A percentile compares a stretch with the other conserved stretches of the same genome.
phyloP scores from a whole-genome alignment of 306 rosid genomes.

The Lathyrus oleraceus region DNA sequence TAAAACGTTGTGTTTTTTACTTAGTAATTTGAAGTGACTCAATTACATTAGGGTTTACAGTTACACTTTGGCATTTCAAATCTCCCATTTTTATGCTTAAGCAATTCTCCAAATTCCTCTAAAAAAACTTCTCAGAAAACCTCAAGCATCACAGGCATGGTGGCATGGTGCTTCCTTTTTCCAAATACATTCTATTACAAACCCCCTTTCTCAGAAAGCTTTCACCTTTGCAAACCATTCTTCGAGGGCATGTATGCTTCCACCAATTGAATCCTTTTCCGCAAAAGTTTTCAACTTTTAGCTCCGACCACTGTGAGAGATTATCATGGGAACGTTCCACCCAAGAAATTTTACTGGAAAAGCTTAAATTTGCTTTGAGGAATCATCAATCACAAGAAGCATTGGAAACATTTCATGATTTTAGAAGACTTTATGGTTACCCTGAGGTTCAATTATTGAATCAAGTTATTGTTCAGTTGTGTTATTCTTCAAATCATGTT shows the following conservation, averaged over 20 bases:
- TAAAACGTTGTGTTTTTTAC: too few species aligned
- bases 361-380: constrained; percentile 60
- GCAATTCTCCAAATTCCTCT: background rate
- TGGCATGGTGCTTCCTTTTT: constrained; percentile 37
- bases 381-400: constrained; percentile 59
- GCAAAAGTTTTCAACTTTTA: constrained; percentile 38
- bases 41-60: constrained; percentile 9
- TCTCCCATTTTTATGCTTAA: background rate
- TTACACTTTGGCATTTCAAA: background rate
- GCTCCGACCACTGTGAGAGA: constrained; percentile 33
- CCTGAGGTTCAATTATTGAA: constrained; percentile 54
- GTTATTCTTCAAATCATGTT: constrained; percentile 54
- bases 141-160: constrained; percentile 34
- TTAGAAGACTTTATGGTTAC: constrained; percentile 69
- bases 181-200: constrained; percentile 28
- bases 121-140: constrained; percentile 11
- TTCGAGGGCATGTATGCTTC: constrained; percentile 27
- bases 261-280: constrained; percentile 25
- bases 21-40: too few species aligned
- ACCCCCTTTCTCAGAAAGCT: constrained; percentile 29
- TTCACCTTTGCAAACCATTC: constrained; percentile 35
- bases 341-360: constrained; percentile 47
- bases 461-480: constrained; percentile 59
- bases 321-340: constrained; percentile 83
- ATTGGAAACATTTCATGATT: constrained; percentile 69